Evolutionary conservation across 345 rosid genomes (phyloP), one percentile per base, ranked within the genome.

Genomic region (Cardiospermum halicacabum): DNA sequence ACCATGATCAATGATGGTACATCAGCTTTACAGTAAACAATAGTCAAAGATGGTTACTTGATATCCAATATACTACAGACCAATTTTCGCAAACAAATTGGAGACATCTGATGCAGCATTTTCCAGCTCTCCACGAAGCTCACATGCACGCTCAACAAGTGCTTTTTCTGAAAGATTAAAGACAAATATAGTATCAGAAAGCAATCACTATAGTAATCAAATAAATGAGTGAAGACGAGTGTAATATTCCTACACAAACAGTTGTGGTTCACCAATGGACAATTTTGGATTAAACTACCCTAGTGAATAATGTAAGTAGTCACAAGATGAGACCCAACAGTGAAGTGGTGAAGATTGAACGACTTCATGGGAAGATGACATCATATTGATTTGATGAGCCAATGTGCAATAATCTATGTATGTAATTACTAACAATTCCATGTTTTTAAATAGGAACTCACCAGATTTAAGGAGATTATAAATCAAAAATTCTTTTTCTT

Each of bases 401-500:
- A n/a, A n/a, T n/a, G n/a, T n/a, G n/a, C n/a, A n/a, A n/a, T n/a
- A n/a, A n/a, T n/a, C n/a, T n/a, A n/a, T n/a, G n/a, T n/a, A n/a
- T n/a, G n/a, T n/a, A n/a, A n/a, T n/a, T n/a, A n/a, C n/a, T n/a
- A n/a, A n/a, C n/a, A n/a, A n/a, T n/a, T n/a, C n/a, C n/a, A n/a
- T n/a, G n/a, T n/a, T n/a, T n/a, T n/a, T 24, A 12, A 27, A 26
- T 47, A 18, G 60, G 55, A 39, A 36, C 77, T 79, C 59, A 93
- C 98, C 97, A 69, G 93, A 89, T 75, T 83, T 85, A 28, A 91
- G 96, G 64, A 95, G 96, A 81, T 83, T 85, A 43, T 70, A 76
- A 78, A 95, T 95, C 60, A 95, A 83, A 80, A 80, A 91, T 57
- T 95, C 97, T 72, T 89, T 91, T 78, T 91, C 94, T 77, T 82